Percentiles rank a stretch among this genome's conserved stretches.
These are phyloP conservation scores for Tolypocladium cylindrosporum DNA, from an alignment of 2,329 filamentous ascomycete species.

Conservation along the genomic window DNA sequence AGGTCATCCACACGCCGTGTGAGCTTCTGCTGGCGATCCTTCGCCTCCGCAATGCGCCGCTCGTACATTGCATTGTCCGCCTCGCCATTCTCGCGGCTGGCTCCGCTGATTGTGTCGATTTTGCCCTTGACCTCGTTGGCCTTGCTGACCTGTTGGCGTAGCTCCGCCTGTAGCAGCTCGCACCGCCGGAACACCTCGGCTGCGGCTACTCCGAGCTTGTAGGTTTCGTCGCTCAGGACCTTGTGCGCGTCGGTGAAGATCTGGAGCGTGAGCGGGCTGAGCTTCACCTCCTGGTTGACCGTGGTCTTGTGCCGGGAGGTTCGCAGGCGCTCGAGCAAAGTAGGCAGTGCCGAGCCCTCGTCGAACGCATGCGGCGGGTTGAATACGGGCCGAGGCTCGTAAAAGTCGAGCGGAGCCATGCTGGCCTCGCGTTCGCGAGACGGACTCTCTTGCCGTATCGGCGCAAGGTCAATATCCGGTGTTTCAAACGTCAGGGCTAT, in stretches of 20 bases:
- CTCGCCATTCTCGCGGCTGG: constrained; percentile 35
- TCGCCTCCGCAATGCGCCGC: constrained; percentile 43
- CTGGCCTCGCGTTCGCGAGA: constrained; percentile 30
- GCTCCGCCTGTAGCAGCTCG: constrained; percentile 55
- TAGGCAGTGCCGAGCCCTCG: constrained; percentile 43
- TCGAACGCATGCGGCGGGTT: constrained; percentile 53
- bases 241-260: constrained; percentile 66
- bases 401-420: constrained; percentile 39
- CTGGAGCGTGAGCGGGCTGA: constrained; percentile 61
- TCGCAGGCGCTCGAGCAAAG: constrained; percentile 44
- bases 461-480: constrained; percentile 40
- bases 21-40: constrained; percentile 46
- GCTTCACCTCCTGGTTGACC: constrained; percentile 56
- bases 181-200: constrained; percentile 65
- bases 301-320: constrained; percentile 51
- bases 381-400: constrained; percentile 57
- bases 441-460: constrained; percentile 32
- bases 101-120: constrained; percentile 52
- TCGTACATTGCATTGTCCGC: constrained; percentile 48
- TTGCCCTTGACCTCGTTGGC: constrained; percentile 55
- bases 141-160: constrained; percentile 56
- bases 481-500: constrained; percentile 50
- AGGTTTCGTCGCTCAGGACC: constrained; percentile 58
- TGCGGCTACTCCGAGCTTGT: constrained; percentile 57
- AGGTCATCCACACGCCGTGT: constrained; percentile 50